phyloP scores from a whole-genome alignment of 2,329 filamentous ascomycete species.

The Camillea tinctor region DNA sequence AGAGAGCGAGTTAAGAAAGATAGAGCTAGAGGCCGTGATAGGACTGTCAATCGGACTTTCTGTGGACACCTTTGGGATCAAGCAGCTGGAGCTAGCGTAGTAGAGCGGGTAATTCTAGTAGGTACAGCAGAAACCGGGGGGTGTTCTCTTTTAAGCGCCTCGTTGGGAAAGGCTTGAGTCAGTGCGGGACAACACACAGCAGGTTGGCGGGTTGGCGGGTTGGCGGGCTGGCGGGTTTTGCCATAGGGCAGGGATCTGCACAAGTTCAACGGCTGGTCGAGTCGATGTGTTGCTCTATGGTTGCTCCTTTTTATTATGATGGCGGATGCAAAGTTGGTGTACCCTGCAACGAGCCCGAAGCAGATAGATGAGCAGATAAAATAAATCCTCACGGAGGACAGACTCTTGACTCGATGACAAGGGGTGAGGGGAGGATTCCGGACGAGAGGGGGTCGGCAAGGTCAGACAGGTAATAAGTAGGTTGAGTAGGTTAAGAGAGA shows the following conservation, averaged over 20 bases:
- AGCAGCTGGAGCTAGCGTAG: conserved; percentile 7
- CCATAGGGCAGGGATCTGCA: conserved; percentile 24
- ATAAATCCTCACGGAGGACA: conserved; percentile 19
- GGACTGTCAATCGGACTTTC: conserved; percentile 20
- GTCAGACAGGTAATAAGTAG: neutral
- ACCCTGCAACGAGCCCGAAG: conserved; percentile 27
- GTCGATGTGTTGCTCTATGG: conserved; percentile 19
- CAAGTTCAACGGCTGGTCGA: conserved; percentile 17
- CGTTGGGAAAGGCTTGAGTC: neutral
- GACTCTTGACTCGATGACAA: conserved; percentile 15
- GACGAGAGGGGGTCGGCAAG: neutral
- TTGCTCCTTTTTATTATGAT: conserved; percentile 21
- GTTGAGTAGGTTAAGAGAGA: neutral
- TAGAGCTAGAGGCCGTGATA: conserved; percentile 15
- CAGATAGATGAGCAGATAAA: conserved; percentile 5
- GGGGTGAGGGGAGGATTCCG: conserved; percentile 5
- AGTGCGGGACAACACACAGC: conserved; percentile 14
- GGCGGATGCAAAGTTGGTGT: conserved; percentile 27
- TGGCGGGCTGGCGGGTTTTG: conserved; percentile 17
- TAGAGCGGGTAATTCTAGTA: conserved; percentile 8
- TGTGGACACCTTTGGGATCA: conserved; percentile 12
- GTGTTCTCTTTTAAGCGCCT: conserved; percentile 12
- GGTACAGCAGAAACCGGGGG: neutral
- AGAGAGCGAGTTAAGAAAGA: conserved; percentile 19
- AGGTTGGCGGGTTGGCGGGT: conserved; percentile 27